Evolutionary conservation across 2,329 filamentous ascomycete genomes (phyloP), one percentile per base, ranked within the genome.

Genomic region (Aureobasidium mangrovei): DNA sequence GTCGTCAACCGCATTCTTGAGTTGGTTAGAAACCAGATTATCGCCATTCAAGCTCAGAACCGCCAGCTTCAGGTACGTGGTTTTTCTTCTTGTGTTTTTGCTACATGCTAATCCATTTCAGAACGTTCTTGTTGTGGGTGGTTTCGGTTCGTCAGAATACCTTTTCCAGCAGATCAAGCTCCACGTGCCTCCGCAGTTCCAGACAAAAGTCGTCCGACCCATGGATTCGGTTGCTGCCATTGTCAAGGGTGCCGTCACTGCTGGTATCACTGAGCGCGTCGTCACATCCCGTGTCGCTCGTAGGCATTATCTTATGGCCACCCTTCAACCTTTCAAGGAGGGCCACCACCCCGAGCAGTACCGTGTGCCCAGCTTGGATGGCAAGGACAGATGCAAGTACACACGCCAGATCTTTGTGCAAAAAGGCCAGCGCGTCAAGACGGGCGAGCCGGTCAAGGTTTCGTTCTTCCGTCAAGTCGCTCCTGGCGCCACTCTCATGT

Each of bases 91-190:
- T 45, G 9, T 51, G 12, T 39, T 32, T 31, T 28, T 10, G 18
- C 40, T 6, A 18, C 4, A 38, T 18, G 55, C 68, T 71, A 60
- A 74, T 56, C 18, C 54, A 31, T 38, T 40, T 7, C 60, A 84
- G 78, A 97, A 96, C 69, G 93, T 98, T 53, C 77, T 98, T 58
- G 91, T 98, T 6, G 93, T 98, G 7, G 93, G 93, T 78, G 93
- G 93, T 62, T 98, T 98, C 68, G 93, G 93, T 74, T 93, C 91
- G 31, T 97, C 91, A 6, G 93, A 98, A 73, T 97, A 97, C 69
- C 85, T 98, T 57, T 98, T 97, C 82, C 91, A 97, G 72, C 93
- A 98, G 72, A 97, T 98, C 77, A 96, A 95, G 73, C 84, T 97
- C 43, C 93, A 97, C 68, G 93, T 98, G 2, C 93, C 93, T 36